Conservation (phyloP, 2,329 filamentous ascomycete species). For the Hymenoscyphus albidus region DNA sequence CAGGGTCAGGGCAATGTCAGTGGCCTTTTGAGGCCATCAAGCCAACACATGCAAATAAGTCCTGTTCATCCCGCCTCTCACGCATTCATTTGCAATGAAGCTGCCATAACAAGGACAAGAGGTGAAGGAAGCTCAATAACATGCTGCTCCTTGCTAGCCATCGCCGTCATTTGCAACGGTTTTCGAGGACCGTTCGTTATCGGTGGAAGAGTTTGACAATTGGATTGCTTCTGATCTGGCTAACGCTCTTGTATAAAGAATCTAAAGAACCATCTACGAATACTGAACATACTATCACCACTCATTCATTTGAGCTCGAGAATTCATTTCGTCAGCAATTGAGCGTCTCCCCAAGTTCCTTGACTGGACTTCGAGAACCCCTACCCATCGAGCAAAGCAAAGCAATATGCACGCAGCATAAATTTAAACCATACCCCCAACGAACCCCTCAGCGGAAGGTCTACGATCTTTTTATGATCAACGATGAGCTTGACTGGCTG, state of each 20-base stretch:
- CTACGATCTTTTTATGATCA: slow-evolving; percentile 61
- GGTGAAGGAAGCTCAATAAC: neutral
- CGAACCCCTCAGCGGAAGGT: slow-evolving; percentile 42
- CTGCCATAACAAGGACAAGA: neutral
- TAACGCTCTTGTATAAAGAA: slow-evolving; percentile 12
- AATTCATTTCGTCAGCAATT: neutral
- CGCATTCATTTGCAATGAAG: neutral
- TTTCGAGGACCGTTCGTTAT: slow-evolving; percentile 4
- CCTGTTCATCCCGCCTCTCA: neutral
- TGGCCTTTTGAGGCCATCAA: neutral
- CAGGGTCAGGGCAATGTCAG: neutral
- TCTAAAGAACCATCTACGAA: slow-evolving; percentile 16
- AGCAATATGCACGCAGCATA: slow-evolving; percentile 17
- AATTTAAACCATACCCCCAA: slow-evolving; percentile 14
- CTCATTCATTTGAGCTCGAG: slow-evolving; percentile 16
- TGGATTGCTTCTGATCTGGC: slow-evolving; percentile 10
- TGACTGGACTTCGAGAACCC: slow-evolving; percentile 6
- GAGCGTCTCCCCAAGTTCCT: neutral
- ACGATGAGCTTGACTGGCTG: slow-evolving; percentile 63
- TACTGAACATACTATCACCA: slow-evolving; percentile 18
- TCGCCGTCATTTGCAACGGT: slow-evolving; percentile 10
- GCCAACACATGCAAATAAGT: neutral
- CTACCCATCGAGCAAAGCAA: slow-evolving; percentile 14
- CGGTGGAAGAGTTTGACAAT: slow-evolving; percentile 16
- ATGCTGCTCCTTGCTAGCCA: slow-evolving; percentile 11